phyloP scores from a whole-genome alignment of 805 yeast species.

The Candida maris region DNA sequence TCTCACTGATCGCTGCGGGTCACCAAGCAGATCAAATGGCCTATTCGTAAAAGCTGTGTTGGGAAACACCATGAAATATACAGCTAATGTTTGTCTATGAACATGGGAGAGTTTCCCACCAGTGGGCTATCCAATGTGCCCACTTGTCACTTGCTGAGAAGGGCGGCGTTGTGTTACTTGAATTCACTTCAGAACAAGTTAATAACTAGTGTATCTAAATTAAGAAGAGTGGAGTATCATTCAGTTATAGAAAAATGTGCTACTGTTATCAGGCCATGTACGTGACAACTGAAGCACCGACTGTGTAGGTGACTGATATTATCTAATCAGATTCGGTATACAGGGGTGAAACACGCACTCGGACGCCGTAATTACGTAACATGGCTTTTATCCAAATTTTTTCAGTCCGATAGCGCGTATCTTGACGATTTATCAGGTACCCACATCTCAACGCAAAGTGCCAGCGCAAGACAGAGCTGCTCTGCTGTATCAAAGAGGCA shows the following conservation, averaged over 20 bases:
- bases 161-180: no score
- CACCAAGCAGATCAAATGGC: no score
- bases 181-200: no score
- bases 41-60: no score
- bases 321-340: not conserved
- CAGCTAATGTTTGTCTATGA: no score
- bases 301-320: not conserved
- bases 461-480: not conserved
- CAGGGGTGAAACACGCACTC: not conserved
- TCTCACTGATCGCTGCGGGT: no score
- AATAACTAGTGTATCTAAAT: not conserved
- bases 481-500: not conserved
- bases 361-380: not conserved
- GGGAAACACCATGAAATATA: no score
- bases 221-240: not conserved
- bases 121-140: no score
- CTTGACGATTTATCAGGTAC: not conserved
- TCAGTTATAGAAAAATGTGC: not conserved
- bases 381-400: not conserved
- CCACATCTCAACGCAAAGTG: no score
- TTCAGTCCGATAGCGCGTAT: not conserved
- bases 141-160: no score
- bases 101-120: no score
- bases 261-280: not conserved
- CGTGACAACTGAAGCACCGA: conserved; percentile 1